These are phyloP conservation scores for Fusarium euwallaceae DNA, from an alignment of 2,329 filamentous ascomycete genomes.

Conservation along the genomic window DNA sequence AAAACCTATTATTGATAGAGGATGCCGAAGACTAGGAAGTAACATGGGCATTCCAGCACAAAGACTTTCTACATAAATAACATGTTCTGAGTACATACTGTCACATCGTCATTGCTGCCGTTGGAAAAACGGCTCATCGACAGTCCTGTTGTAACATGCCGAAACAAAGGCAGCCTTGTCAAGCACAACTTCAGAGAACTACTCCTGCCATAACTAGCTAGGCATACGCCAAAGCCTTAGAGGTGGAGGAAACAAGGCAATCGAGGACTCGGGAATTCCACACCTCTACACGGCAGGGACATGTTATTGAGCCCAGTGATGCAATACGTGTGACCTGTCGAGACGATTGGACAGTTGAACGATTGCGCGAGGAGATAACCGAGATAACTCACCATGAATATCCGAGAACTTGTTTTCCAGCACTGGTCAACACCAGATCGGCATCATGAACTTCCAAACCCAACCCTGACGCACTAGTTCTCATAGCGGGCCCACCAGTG, in stretches of 20 bases:
- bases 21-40: background rate
- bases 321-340: background rate
- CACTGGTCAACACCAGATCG: constrained; percentile 35
- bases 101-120: background rate
- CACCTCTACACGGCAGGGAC: background rate
- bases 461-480: constrained; percentile 14
- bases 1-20: background rate
- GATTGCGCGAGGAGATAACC: constrained; percentile 14
- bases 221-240: background rate
- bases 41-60: background rate
- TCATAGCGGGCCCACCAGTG: constrained; percentile 15
- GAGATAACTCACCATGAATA: constrained; percentile 14
- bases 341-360: constrained; percentile 5
- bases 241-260: background rate
- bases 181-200: background rate
- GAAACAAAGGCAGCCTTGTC: background rate
- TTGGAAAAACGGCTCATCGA: background rate
- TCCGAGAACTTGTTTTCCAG: constrained; percentile 24
- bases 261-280: background rate
- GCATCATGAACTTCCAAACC: constrained; percentile 26
- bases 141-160: background rate
- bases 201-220: background rate
- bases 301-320: background rate
- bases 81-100: background rate
- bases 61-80: background rate